Base-by-base conservation (phyloP, 2,329 filamentous ascomycete species). In the Phyllosticta ampelicida region DNA sequence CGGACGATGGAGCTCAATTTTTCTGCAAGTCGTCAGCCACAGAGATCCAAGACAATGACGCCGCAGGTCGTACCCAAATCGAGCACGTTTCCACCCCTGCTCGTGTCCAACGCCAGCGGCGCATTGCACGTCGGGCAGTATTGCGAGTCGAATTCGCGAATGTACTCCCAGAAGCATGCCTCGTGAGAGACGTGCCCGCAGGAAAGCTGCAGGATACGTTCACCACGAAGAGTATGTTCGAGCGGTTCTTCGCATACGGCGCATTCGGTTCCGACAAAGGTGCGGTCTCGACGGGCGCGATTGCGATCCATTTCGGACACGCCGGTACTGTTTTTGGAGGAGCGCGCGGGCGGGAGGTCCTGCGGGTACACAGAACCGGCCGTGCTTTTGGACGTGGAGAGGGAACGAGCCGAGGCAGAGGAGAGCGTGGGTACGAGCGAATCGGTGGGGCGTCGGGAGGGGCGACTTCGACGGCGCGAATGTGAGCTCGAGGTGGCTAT, bases 131-230 rank as follows among this genome's bases (percentile, higher is more conserved):
- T 87, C 26, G 94, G 94, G 74, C 94, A 99, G 68, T 90, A 91
- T 67, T 97, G 90, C 56, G 89, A 89, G 65, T 97, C 91, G 60
- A 92, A 88, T 68, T 96, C 92, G 67, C 89, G 88, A 66, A 99
- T 95, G 70, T 95, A 96, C 73, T 99, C 94, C 75, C 97, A 97
- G 71, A 99, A 97, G 74, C 94, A 99, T 36, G 92, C 94, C 73
- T 97, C 94, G 71, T 99, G 94, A 10, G 92, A 90, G 61, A 99
- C 92, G 73, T 99, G 94, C n/a, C 86, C 83, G 74, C 94, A 99
- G 5, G 91, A 95, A 67, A 99, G 94, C 71, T 97, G 94, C 56
- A 99, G 78, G 61, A 99, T 90, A 64, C 90, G 85, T 76, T 99
- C 94, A 60, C 94, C 94, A 54, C 89, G 87, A 52, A 99, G 80